phyloP scores from a whole-genome alignment of 2,329 filamentous ascomycete genomes.

The Ophiocordyceps camponoti-leonardi region DNA sequence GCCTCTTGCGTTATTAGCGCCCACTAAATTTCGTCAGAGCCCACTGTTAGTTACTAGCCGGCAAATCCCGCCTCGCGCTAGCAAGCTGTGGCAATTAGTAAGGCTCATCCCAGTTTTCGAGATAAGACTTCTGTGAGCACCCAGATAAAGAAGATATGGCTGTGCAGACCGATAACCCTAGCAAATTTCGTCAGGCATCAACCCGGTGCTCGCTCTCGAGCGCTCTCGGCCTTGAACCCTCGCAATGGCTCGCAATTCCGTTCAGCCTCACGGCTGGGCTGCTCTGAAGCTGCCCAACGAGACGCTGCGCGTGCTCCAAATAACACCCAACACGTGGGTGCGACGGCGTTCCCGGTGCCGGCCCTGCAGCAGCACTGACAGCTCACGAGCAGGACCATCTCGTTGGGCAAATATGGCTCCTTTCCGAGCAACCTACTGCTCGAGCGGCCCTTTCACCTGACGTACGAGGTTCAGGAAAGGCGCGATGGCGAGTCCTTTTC shows the following conservation, averaged over 20 bases:
- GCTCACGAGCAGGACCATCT: conserved; percentile 49
- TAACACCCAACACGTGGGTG: conserved; percentile 41
- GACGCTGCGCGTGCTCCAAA: conserved; percentile 36
- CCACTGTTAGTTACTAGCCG: no score
- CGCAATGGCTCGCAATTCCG: conserved; percentile 13
- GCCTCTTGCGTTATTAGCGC: no score
- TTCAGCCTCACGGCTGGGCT: conserved; percentile 42
- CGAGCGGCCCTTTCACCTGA: conserved; percentile 79
- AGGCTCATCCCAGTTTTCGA: no score
- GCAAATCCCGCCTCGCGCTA: no score
- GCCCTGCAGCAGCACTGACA: neutral
- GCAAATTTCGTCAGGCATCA: neutral
- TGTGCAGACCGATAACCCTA: no score
- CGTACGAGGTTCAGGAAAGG: conserved; percentile 73
- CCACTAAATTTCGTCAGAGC: no score
- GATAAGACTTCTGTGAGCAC: no score
- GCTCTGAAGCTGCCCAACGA: conserved; percentile 42
- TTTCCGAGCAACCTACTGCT: conserved; percentile 83
- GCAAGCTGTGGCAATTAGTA: no score
- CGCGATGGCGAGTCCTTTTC: conserved; percentile 45
- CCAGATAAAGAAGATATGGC: no score
- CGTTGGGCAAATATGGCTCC: conserved; percentile 79
- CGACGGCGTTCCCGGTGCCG: neutral
- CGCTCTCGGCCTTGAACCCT: neutral
- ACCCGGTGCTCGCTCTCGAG: neutral